Conservation (phyloP, 1,139 yeast genomes). For the Scheffersomyces cryptocercus region DNA sequence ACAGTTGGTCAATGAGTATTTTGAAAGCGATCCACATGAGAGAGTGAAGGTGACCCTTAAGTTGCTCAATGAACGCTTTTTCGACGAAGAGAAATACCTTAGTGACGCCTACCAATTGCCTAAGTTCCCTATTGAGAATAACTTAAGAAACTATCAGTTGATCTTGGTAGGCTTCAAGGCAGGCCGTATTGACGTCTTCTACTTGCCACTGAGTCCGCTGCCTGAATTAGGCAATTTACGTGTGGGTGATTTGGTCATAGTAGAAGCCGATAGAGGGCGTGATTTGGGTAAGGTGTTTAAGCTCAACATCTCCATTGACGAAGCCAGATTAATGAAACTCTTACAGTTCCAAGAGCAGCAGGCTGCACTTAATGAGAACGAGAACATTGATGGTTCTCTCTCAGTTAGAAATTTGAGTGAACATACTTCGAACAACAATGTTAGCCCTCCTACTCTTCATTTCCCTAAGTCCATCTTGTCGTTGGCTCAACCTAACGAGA, state of each 20-base stretch:
- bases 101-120: conserved; percentile 40
- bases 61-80: conserved; percentile 14
- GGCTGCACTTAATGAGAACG: conserved; percentile 40
- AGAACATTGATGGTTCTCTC: conserved; percentile 16
- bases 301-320: conserved; percentile 65
- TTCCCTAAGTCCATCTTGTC: conserved; percentile 78
- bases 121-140: conserved; percentile 40
- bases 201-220: conserved; percentile 47
- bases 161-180: conserved; percentile 83
- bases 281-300: conserved; percentile 83
- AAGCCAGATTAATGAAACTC: conserved; percentile 55
- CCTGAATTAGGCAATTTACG: conserved; percentile 25
- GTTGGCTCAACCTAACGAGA: conserved; percentile 63
- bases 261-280: conserved; percentile 96
- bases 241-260: conserved; percentile 81
- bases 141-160: conserved; percentile 35
- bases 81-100: conserved; percentile 26
- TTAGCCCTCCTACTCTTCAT: conserved; percentile 46
- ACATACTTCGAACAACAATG: conserved; percentile 6
- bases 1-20: conserved; percentile 35
- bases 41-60: conserved; percentile 35
- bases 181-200: conserved; percentile 82
- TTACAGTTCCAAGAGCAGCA: conserved; percentile 60
- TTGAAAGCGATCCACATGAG: conserved; percentile 40
- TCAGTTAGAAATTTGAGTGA: conserved; percentile 21